These are phyloP conservation scores for Penstemon newberryi DNA, from an alignment of 257 asterid genomes.

Conservation along the genomic window DNA sequence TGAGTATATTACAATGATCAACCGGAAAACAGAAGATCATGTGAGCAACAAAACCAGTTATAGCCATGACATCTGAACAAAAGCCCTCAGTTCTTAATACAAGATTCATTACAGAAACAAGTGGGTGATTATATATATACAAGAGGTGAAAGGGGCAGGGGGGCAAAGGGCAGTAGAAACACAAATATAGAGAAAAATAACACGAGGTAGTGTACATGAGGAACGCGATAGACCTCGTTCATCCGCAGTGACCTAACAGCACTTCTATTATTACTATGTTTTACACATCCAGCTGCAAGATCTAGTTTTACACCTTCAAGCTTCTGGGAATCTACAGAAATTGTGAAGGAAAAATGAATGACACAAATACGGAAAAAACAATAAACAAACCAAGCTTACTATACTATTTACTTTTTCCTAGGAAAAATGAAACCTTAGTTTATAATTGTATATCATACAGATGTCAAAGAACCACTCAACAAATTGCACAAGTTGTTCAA, in stretches of 20 bases:
- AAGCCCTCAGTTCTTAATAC: neutral
- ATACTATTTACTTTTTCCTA: neutral
- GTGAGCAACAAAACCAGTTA: neutral
- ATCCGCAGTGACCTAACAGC: slow-evolving; percentile 21
- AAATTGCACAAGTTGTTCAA: no score
- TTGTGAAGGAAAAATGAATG: neutral
- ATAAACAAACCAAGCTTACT: neutral
- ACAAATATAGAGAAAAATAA: neutral
- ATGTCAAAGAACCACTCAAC: neutral
- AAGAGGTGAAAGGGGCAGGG: neutral
- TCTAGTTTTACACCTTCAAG: neutral
- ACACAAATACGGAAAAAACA: neutral
- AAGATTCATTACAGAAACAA: slow-evolving; percentile 20
- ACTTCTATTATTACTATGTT: slow-evolving; percentile 12
- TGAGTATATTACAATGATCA: neutral
- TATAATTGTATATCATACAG: no score
- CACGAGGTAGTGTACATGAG: slow-evolving; percentile 21
- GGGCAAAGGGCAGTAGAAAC: neutral
- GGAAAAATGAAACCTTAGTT: neutral
- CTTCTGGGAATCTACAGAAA: slow-evolving; percentile 24
- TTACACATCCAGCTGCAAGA: slow-evolving; percentile 10
- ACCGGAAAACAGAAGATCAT: no score
- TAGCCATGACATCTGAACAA: neutral
- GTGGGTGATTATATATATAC: neutral
- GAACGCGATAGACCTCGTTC: slow-evolving; percentile 1